Evolutionary conservation across 2,329 filamentous ascomycete species (phyloP), one percentile per base, ranked within the genome.

Genomic region (Aspergillus versicolor): DNA sequence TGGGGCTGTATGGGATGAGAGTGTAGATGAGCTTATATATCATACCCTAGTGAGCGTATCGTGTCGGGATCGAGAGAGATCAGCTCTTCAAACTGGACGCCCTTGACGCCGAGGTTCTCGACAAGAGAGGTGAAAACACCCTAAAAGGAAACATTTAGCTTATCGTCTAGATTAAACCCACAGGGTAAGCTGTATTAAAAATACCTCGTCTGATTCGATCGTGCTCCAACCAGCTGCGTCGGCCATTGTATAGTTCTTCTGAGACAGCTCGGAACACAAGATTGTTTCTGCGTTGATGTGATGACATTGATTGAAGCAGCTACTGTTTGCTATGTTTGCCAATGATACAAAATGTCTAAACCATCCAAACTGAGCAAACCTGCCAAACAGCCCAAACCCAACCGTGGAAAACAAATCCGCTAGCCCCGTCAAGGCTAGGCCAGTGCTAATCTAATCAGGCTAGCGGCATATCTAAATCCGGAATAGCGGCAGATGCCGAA

Each of bases 121-220:
- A 99, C 89, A 60, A 99, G 86, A 70, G 92, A 96, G 63, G 94
- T 99, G 79, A 99, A 99, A 72, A 99, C 92, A 70, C 94, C 94
- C 92, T 88, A 61, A 30, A 41, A 53, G 59, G 58, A 41, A 62
- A 67, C 54, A 21, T 68, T 62, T 62, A 56, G 54, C 51, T 19
- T 50, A 47, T 30, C n/a, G 13, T 56, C n/a, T 34, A 7, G 11
- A 11, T n/a, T 21, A 27, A 19, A 13, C 6, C 11, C 17, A 19
- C 13, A 3, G 17, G 6, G 8, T 11, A 19, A 6, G 34, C 2
- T 37, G 13, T 13, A 40, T 27, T 46, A 32, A 3, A 43, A 24
- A 19, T 84, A 96, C 92, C 75, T 93, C 93, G 80, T 97, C 93
- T 62, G 91, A 96, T 77, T 97, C 93, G 72, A 97, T 97, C 40